Evolutionary conservation across 2,329 filamentous ascomycete species (phyloP).

Genomic region (Fusarium solani-melongenae): DNA sequence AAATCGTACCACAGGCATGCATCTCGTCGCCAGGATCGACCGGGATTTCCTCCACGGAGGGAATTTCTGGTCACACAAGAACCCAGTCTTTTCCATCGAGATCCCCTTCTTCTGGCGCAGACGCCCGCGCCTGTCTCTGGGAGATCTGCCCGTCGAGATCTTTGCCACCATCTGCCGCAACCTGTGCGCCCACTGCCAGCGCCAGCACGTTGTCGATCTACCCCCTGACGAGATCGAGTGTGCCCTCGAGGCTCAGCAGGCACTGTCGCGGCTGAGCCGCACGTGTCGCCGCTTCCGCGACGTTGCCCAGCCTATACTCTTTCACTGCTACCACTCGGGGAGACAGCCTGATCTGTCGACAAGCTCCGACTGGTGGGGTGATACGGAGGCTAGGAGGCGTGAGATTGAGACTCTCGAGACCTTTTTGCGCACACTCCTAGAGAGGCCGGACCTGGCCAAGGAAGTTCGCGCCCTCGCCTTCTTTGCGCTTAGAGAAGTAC

Average conservation of each 20-base stretch:
- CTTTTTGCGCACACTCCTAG: slow-evolving; percentile 39
- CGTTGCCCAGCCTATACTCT: slow-evolving; percentile 39
- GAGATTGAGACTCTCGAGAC: slow-evolving; percentile 35
- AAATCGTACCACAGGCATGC: slow-evolving; percentile 27
- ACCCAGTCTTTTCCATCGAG: slow-evolving; percentile 19
- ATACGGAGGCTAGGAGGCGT: slow-evolving; percentile 14
- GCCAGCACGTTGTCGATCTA: slow-evolving; percentile 41
- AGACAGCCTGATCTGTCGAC: slow-evolving; percentile 24
- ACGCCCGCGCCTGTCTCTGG: slow-evolving; percentile 29
- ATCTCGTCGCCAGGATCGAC: slow-evolving; percentile 38
- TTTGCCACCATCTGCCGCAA: slow-evolving; percentile 41
- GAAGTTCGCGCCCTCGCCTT: slow-evolving; percentile 40
- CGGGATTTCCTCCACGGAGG: slow-evolving; percentile 36
- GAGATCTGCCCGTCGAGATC: slow-evolving; percentile 40
- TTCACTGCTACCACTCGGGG: slow-evolving; percentile 41
- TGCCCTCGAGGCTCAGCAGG: slow-evolving; percentile 39
- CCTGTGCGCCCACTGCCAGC: slow-evolving; percentile 41
- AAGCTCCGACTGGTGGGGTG: slow-evolving; percentile 24
- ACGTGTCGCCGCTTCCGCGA: slow-evolving; percentile 39
- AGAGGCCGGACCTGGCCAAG: slow-evolving; percentile 41
- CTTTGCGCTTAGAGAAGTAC: slow-evolving; percentile 32
- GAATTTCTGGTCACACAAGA: slow-evolving; percentile 20
- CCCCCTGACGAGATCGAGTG: slow-evolving; percentile 35
- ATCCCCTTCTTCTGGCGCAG: slow-evolving; percentile 20
- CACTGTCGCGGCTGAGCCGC: slow-evolving; percentile 41